Evolutionary conservation across 78 protist genomes (phyloP).

Genomic region (Polysphondylium violaceum): DNA sequence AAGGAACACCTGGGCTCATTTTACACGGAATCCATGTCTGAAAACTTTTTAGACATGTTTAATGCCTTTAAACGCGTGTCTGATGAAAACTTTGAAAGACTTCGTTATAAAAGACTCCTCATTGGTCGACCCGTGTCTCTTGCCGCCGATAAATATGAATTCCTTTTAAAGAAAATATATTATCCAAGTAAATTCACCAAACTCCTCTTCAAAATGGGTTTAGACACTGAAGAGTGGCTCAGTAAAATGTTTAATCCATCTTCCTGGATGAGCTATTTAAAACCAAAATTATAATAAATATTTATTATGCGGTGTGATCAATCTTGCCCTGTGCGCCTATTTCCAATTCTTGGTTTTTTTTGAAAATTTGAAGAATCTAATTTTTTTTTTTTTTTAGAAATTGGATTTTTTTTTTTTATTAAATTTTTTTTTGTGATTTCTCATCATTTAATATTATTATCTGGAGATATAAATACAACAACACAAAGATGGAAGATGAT

Average conservation of each 20-base stretch:
- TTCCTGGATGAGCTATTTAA: conserved; percentile 33
- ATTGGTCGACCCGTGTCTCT: conserved; percentile 67
- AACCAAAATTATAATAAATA: conserved; percentile 44
- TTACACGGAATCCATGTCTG: conserved; percentile 16
- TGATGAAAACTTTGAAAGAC: conserved; percentile 55
- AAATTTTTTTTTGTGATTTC: too few species aligned
- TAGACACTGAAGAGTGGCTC: conserved; percentile 60
- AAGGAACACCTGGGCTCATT: conserved; percentile 80
- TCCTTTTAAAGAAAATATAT: conserved; percentile 56
- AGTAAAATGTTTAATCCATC: conserved; percentile 54
- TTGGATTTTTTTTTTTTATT: too few species aligned
- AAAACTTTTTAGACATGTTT: conserved; percentile 57
- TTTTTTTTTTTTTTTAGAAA: too few species aligned
- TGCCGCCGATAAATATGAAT: conserved; percentile 47
- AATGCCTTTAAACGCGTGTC: conserved; percentile 51
- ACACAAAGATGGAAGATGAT: too few species aligned
- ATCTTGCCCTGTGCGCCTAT: too few species aligned
- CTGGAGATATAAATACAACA: too few species aligned
- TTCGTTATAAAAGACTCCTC: conserved; percentile 36
- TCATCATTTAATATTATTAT: too few species aligned
- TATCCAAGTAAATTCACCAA: conserved; percentile 70
- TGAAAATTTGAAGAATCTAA: too few species aligned
- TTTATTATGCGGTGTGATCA: too few species aligned
- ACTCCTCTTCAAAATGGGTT: conserved; percentile 49
- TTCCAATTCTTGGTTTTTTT: too few species aligned